Percentiles rank a stretch among this genome's conserved stretches.
Conservation (phyloP, 169 alveolate species). For the Plasmodium knowlesi region DNA sequence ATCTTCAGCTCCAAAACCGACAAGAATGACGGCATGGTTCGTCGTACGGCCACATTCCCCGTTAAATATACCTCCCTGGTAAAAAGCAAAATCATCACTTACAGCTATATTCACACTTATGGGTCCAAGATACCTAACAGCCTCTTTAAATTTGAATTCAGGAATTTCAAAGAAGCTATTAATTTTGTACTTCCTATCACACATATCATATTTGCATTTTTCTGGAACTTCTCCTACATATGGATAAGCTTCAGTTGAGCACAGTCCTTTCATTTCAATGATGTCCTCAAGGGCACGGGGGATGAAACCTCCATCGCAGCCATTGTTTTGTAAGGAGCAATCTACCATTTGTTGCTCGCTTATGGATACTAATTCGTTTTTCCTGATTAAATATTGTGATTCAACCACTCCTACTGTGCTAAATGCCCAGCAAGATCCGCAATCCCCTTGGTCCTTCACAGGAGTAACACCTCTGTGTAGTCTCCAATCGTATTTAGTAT, state of each 20-base stretch:
- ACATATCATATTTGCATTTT: slow-evolving; percentile 46
- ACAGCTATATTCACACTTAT: slow-evolving; percentile 93
- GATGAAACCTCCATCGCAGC: slow-evolving; percentile 90
- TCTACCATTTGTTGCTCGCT: slow-evolving; percentile 92
- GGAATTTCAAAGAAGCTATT: slow-evolving; percentile 25
- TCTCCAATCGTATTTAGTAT: slow-evolving; percentile 78
- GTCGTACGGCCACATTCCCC: slow-evolving; percentile 78
- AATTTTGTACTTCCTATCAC: slow-evolving; percentile 48
- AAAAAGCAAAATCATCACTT: slow-evolving; percentile 85
- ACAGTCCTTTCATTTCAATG: slow-evolving; percentile 79
- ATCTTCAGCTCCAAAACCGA: slow-evolving; percentile 85
- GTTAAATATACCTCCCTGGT: slow-evolving; percentile 84
- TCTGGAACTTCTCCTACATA: slow-evolving; percentile 71
- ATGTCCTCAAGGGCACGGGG: slow-evolving; percentile 86
- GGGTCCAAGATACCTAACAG: slow-evolving; percentile 80
- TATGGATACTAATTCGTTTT: slow-evolving; percentile 35
- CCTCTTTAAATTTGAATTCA: slow-evolving; percentile 72
- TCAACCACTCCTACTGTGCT: slow-evolving; percentile 86
- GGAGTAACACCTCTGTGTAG: slow-evolving; percentile 80
- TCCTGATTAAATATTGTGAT: slow-evolving; percentile 76
- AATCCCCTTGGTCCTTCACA: slow-evolving; percentile 86
- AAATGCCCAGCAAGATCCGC: slow-evolving; percentile 92
- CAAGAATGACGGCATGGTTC: slow-evolving; percentile 89
- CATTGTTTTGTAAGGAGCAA: slow-evolving; percentile 82
- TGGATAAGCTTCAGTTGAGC: slow-evolving; percentile 80